Evolutionary conservation across 768 basidiomycete genomes (phyloP).

Genomic region (Neoboletus magnificus): DNA sequence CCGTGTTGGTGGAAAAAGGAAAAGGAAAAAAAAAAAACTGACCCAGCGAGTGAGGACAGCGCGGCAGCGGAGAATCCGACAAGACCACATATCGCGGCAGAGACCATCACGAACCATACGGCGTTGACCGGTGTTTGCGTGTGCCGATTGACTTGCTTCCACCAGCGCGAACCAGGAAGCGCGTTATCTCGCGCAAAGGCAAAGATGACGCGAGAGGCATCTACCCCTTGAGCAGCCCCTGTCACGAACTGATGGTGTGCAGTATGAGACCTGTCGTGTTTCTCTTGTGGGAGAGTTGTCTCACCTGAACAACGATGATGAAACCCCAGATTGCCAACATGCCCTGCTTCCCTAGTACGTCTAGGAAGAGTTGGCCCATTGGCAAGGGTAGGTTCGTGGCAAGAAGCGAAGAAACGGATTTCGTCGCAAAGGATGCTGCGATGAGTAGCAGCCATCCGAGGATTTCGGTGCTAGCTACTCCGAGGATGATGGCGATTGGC

Average conservation of each 20-base stretch:
- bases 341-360: constrained; percentile 61
- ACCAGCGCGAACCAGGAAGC: constrained; percentile 66
- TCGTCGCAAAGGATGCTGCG: constrained; percentile 60
- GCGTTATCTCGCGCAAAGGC: constrained; percentile 75
- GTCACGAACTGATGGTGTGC: constrained; percentile 52
- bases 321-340: constrained; percentile 73
- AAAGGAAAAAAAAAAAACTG: constrained; percentile 10
- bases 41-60: constrained; percentile 67
- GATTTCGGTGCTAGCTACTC: constrained; percentile 55
- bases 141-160: constrained; percentile 56
- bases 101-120: constrained; percentile 67
- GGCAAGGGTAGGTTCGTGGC: constrained; percentile 52
- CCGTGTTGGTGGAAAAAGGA: not conserved
- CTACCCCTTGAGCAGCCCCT: constrained; percentile 70
- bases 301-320: constrained; percentile 60
- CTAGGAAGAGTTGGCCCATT: constrained; percentile 70
- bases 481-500: constrained; percentile 66
- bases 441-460: constrained; percentile 68
- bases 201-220: constrained; percentile 72
- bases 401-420: constrained; percentile 51
- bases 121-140: constrained; percentile 74
- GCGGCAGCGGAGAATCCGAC: constrained; percentile 65
- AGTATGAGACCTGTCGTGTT: not conserved
- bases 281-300: not conserved
- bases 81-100: constrained; percentile 52